A percentile compares a stretch with the other conserved stretches of the same genome.
Conservation (phyloP, 2,329 filamentous ascomycete species). For the Aspergillus sp. region DNA sequence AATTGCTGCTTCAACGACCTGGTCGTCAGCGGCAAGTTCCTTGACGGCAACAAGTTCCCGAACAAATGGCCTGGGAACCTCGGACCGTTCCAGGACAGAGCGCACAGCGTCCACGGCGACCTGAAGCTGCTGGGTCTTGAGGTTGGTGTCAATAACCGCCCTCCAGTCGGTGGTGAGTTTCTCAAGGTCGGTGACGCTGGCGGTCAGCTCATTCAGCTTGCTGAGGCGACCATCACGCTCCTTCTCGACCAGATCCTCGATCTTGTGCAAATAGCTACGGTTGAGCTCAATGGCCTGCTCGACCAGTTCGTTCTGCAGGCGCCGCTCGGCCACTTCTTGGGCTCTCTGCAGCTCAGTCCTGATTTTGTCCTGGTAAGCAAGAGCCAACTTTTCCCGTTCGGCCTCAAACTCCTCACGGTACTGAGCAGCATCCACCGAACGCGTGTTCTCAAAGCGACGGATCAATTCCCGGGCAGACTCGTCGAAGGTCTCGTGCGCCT, state of each 20-base stretch:
- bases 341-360: slow-evolving; percentile 70
- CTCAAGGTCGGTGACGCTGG: slow-evolving; percentile 74
- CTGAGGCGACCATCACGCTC: slow-evolving; percentile 82
- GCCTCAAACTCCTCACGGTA: slow-evolving; percentile 84
- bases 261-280: slow-evolving; percentile 69
- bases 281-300: slow-evolving; percentile 88
- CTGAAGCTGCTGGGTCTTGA: slow-evolving; percentile 91
- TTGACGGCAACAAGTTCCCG: slow-evolving; percentile 89
- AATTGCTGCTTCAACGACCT: slow-evolving; percentile 86
- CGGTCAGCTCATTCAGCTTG: slow-evolving; percentile 71
- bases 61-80: slow-evolving; percentile 74
- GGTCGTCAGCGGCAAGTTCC: slow-evolving; percentile 75
- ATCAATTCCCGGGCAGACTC: slow-evolving; percentile 80
- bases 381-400: slow-evolving; percentile 71
- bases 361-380: slow-evolving; percentile 71
- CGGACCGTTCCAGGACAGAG: slow-evolving; percentile 66
- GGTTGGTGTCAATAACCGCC: slow-evolving; percentile 77
- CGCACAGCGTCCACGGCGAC: slow-evolving; percentile 91
- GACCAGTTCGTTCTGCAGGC: slow-evolving; percentile 72
- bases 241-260: slow-evolving; percentile 73
- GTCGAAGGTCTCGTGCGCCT: slow-evolving; percentile 71
- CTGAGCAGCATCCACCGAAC: slow-evolving; percentile 68
- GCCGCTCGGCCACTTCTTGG: slow-evolving; percentile 71
- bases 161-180: slow-evolving; percentile 84
- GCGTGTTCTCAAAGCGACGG: slow-evolving; percentile 72